Evolutionary conservation across 176 grass and related monocot genomes (phyloP), one percentile per base, ranked within the genome.

Genomic region (Lolium perenne): DNA sequence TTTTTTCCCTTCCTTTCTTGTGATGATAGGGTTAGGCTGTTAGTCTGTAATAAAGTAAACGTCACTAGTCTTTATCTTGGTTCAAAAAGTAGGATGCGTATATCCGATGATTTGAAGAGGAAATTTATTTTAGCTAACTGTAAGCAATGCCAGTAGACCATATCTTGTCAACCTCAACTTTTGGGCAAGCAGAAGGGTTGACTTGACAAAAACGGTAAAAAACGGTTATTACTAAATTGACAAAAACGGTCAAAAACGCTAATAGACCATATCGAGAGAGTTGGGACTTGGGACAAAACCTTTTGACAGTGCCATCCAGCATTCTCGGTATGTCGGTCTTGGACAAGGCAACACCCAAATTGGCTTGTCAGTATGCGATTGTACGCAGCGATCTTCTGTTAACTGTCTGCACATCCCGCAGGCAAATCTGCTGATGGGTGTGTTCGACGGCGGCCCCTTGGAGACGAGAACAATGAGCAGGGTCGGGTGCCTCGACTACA

Each of bases 401-500:
- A 10, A 22, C 72, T 35, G 4, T 74, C 29, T 62, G 45, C 18
- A 22, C 74, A 5, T 32, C 4, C 48, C 43, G 68, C 79, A 93
- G 93, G 79, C 77, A 61, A 75, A 91, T 82, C 32, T 82, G 43
- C 68, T 95, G 58, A 83, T 95, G 83, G 91, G 92, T 41, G 67
- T 95, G 65, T 98, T 98, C 80, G 90, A 90, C n/a, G 95, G 93
- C 21, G 87, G 87, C 0, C 16, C 66, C 45, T 41, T 94, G 62
- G 95, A 95, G 88, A 87, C 43, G 15, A 82, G 82, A 48, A 91
- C 94, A 13, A 98, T 94, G 91, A 80, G 40, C 79, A 80, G 17
- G 20, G 93, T 91, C 18, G 93, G 95, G 6, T 98, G 91, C 94
- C 78, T 98, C 20, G 88, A 95, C 76, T 93, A 95, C 62, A 77